phyloP scores from a whole-genome alignment of 2,329 filamentous ascomycete species.

The Calonectria fujianensis region DNA sequence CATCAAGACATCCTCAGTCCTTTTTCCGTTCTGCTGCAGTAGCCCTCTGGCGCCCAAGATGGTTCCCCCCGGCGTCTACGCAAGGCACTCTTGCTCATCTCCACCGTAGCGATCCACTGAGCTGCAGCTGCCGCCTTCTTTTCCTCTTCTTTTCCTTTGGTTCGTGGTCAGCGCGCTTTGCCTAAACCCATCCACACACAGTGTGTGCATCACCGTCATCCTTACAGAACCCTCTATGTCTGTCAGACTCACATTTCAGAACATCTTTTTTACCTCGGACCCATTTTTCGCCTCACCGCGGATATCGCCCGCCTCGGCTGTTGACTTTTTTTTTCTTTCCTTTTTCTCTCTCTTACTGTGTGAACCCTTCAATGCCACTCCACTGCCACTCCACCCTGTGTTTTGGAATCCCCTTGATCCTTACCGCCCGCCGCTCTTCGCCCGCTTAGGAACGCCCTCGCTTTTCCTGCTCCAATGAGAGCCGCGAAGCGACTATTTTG shows the following conservation, averaged over 20 bases:
- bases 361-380: conserved; percentile 13
- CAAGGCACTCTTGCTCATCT: conserved; percentile 31
- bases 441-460: conserved; percentile 35
- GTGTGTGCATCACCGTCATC: background rate
- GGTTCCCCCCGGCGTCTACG: conserved; percentile 16
- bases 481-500: conserved; percentile 29
- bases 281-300: conserved; percentile 36
- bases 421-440: conserved; percentile 35
- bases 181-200: conserved; percentile 23
- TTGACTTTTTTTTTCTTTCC: background rate
- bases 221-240: conserved; percentile 15
- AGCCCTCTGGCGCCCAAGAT: conserved; percentile 34
- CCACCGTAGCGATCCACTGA: conserved; percentile 30
- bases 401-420: conserved; percentile 1
- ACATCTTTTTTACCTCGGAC: conserved; percentile 18
- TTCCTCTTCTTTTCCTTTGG: conserved; percentile 13
- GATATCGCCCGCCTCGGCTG: conserved; percentile 29
- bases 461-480: conserved; percentile 31
- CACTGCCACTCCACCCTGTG: background rate
- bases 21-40: conserved; percentile 53
- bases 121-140: conserved; percentile 30
- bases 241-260: conserved; percentile 34
- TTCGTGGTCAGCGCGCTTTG: conserved; percentile 36
- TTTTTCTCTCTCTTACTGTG: conserved; percentile 1
- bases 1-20: conserved; percentile 50